Base-by-base conservation (phyloP, 225 moss, liverwort and hornwort genomes). In the Asterella californica region DNA sequence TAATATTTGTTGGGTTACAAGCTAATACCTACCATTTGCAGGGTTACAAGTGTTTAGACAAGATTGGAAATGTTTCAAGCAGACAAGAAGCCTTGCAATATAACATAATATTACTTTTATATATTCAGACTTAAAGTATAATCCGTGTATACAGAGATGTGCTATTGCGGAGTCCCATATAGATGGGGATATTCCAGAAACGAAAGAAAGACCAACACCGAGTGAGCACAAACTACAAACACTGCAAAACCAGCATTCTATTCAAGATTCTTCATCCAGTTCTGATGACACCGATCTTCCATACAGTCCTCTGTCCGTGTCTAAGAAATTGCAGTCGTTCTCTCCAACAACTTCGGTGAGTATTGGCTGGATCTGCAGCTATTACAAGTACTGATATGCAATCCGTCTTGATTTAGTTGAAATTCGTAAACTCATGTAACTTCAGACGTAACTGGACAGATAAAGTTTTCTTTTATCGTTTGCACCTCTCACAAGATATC, bases 101-200 rank as follows among this genome's bases (percentile, higher is more conserved):
- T n/a, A n/a, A n/a, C 42, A 42, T 42, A n/a, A 42, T 42, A 42
- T 42, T 7, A 42, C 42, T 42, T 2, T 42, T 7, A 42, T 42
- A 42, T 42, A 42, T 42, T 2, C 7, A 7, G 42, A 42, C 7
- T 42, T 42, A 42, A 42, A 42, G 42, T 7, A 42, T 42, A 2
- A 42, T 42, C n/a, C n/a, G n/a, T 19, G 32, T 30, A 42, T 33
- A 21, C 85, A 85, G 85, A 76, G 77, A 77, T 82, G 80, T 80
- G 75, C 82, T 6, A 67, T 48, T 15, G 60, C 29, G 22, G 48
- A 69, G 36, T 66, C 37, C 22, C 37, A 78, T 46, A 30, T 27
- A 55, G 67, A 50, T 37, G 69, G 34, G 29, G 53, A 70, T 24
- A 70, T 11, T 54, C 70, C 53, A 46, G 6, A 77, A 60, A 25